A percentile compares a stretch with the other conserved stretches of the same genome.
phyloP scores from a whole-genome alignment of 2,329 filamentous ascomycete genomes.

The Pseudofabraea citricarpa region DNA sequence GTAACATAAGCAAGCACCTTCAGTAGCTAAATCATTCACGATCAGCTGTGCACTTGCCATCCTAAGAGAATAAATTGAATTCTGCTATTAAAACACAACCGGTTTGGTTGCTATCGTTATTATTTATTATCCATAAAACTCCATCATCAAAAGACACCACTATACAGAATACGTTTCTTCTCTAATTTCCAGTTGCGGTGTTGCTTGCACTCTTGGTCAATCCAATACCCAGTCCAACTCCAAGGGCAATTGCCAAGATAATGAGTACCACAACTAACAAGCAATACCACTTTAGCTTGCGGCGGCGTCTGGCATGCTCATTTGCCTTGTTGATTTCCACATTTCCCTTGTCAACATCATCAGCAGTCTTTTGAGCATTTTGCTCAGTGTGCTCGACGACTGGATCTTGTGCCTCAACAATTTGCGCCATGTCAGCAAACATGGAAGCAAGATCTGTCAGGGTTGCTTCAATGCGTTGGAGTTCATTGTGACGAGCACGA shows the following conservation, averaged over 20 bases:
- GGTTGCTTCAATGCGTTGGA: slow-evolving; percentile 74
- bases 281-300: slow-evolving; percentile 81
- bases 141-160: background rate
- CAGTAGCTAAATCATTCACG: too few relatives aligned
- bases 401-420: slow-evolving; percentile 68
- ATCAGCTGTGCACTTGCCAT: too few relatives aligned
- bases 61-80: too few relatives aligned
- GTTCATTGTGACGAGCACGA: slow-evolving; percentile 77
- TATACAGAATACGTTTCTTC: background rate
- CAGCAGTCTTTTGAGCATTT: slow-evolving; percentile 60
- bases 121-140: background rate
- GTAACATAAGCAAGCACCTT: too few relatives aligned
- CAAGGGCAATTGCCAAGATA: slow-evolving; percentile 51
- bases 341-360: slow-evolving; percentile 66
- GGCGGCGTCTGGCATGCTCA: slow-evolving; percentile 57
- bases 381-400: slow-evolving; percentile 57
- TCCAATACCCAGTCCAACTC: slow-evolving; percentile 36
- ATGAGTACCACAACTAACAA: slow-evolving; percentile 56
- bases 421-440: slow-evolving; percentile 70
- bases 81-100: background rate
- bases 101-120: background rate
- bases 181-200: background rate
- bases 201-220: slow-evolving; percentile 11
- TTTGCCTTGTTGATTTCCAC: slow-evolving; percentile 65
- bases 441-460: slow-evolving; percentile 64